phyloP scores from a whole-genome alignment of 1,139 yeast species.

The Pichia norvegensis region DNA sequence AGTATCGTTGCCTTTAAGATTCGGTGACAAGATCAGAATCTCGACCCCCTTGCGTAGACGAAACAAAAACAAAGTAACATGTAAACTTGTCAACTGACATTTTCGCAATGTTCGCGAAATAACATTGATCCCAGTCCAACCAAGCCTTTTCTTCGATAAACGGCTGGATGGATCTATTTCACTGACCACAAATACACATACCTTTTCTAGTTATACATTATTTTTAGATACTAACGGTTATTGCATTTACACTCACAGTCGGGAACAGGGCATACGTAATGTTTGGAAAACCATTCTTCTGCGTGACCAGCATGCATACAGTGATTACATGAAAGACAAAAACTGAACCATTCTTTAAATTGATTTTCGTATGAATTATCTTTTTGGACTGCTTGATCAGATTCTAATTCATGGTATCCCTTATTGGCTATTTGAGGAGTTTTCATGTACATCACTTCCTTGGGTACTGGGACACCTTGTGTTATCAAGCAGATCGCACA shows the following conservation, averaged over 20 bases:
- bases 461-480: conserved; percentile 65
- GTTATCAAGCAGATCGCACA: conserved; percentile 85
- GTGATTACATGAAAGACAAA: conserved; percentile 84
- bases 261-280: conserved; percentile 87
- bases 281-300: conserved; percentile 88
- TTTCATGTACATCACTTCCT: conserved; percentile 22
- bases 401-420: neutral
- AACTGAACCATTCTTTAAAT: conserved; percentile 74
- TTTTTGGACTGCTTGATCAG: conserved; percentile 8
- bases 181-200: no score
- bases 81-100: no score
- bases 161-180: no score
- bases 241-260: conserved; percentile 83
- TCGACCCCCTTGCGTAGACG: neutral
- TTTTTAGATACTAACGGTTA: conserved; percentile 31
- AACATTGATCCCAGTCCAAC: no score
- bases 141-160: no score
- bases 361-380: conserved; percentile 22
- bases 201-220: no score
- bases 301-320: conserved; percentile 96
- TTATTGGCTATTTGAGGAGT: neutral
- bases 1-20: no score
- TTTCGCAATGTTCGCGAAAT: neutral
- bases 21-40: neutral
- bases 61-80: neutral